These are phyloP conservation scores for Ciborinia camelliae DNA, from an alignment of 2,329 filamentous ascomycete species.

Conservation along the genomic window DNA sequence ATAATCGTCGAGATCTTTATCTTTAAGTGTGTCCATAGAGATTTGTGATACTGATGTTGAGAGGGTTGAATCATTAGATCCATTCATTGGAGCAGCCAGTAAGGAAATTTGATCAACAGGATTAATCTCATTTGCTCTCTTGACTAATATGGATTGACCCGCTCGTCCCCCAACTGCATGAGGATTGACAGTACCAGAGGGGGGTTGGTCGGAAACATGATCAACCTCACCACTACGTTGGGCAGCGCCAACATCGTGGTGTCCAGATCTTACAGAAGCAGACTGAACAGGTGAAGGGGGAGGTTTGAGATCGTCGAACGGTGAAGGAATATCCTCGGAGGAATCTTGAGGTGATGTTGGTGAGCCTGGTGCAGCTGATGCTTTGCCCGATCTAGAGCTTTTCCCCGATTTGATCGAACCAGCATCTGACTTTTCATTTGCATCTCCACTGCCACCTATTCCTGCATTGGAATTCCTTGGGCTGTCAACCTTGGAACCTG, in stretches of 20 bases:
- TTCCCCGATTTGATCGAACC: conserved; percentile 70
- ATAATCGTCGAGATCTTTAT: conserved; percentile 94
- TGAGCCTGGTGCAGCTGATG: conserved; percentile 41
- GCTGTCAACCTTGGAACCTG: conserved; percentile 72
- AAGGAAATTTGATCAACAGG: conserved; percentile 52
- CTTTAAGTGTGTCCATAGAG: conserved; percentile 86
- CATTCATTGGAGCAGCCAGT: conserved; percentile 38
- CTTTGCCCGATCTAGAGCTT: conserved; percentile 50
- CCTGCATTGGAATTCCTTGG: conserved; percentile 68
- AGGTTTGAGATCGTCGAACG: conserved; percentile 51
- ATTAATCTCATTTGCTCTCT: conserved; percentile 60
- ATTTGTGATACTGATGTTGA: conserved; percentile 52
- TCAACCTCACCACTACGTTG: conserved; percentile 89
- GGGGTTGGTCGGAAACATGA: conserved; percentile 87
- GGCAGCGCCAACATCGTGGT: conserved; percentile 75
- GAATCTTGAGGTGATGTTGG: conserved; percentile 31
- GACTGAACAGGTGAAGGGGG: conserved; percentile 89
- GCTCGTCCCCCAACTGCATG: conserved; percentile 62
- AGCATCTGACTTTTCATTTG: conserved; percentile 65
- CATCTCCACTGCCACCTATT: conserved; percentile 53
- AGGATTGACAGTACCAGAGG: conserved; percentile 60
- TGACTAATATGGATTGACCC: conserved; percentile 88
- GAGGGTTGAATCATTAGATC: conserved; percentile 41
- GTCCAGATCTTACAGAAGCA: conserved; percentile 65
- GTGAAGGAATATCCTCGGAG: conserved; percentile 44